Conservation (phyloP, 1,139 yeast genomes). For the Yamadazyma buinensis region DNA sequence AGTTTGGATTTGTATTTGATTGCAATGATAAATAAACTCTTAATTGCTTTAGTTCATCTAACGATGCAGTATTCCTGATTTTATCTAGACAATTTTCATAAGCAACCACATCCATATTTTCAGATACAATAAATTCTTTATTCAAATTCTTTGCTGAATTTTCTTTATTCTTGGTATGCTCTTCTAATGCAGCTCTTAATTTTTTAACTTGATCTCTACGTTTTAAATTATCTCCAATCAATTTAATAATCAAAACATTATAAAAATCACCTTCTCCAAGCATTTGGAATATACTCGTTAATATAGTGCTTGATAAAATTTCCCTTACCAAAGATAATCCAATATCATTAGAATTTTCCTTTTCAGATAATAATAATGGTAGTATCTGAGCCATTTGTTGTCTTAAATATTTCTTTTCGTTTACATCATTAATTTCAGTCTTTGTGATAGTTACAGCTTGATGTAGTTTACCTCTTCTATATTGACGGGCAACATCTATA, state of each 20-base stretch:
- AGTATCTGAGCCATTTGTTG: slow-evolving; percentile 40
- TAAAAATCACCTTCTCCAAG: slow-evolving; percentile 73
- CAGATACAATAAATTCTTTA: slow-evolving; percentile 16
- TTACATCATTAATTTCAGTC: slow-evolving; percentile 33
- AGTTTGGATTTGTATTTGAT: slow-evolving; percentile 12
- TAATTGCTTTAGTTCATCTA: slow-evolving; percentile 22
- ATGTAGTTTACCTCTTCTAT: slow-evolving; percentile 57
- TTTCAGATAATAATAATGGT: slow-evolving; percentile 45
- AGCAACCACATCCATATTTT: slow-evolving; percentile 27
- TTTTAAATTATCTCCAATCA: slow-evolving; percentile 63
- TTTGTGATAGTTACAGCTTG: slow-evolving; percentile 50
- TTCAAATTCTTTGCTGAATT: slow-evolving; percentile 1
- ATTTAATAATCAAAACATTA: slow-evolving; percentile 60
- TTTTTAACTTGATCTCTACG: slow-evolving; percentile 76
- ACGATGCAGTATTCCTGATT: slow-evolving; percentile 14
- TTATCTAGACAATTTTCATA: slow-evolving; percentile 42
- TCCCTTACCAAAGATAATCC: slow-evolving; percentile 57
- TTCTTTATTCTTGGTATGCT: slow-evolving; percentile 42
- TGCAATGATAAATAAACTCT: slow-evolving; percentile 19
- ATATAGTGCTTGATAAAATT: slow-evolving; percentile 49
- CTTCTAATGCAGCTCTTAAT: slow-evolving; percentile 65
- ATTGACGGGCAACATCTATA: slow-evolving; percentile 57
- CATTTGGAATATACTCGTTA: slow-evolving; percentile 50
- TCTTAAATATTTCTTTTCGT: slow-evolving; percentile 53
- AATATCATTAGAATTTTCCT: slow-evolving; percentile 50